Base-by-base conservation (phyloP, 2,329 filamentous ascomycete species). In the Camillea tinctor region DNA sequence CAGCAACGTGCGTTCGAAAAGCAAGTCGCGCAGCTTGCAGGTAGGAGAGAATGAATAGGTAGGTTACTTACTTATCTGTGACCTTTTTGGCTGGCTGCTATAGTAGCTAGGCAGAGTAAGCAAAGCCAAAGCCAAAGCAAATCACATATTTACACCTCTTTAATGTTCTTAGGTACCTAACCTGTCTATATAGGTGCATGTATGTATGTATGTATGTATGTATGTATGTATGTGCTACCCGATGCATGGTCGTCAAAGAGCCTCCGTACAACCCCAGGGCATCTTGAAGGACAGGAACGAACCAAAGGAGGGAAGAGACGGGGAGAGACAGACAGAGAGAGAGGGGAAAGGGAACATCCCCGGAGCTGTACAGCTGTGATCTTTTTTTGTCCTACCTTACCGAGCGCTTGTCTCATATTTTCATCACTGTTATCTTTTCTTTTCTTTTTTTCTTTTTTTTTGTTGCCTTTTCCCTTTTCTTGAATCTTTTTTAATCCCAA, bases 11-110 rank as follows among this genome's bases (percentile, higher is more conserved):
- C 63, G 61, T 63, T 60, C 61, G 26, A 44, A 58, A 65, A 61
- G 62, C 66, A 74, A 75, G 70, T 74, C 70, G 73, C 73, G 73
- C 76, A 76, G 70, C 73, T 30, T 76, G 74, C 73, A 75, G 62
- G 62, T 68, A 64, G 60, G 50, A 72, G 59, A 44, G 36, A 60
- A 30, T 30, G 26, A 11, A 30, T 30, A 26, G 24, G 24, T 26
- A 30, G 36, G 63, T 58, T 52, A 58, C 64, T 57, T 56, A 62
- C 61, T 54, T 55, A n/a, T n/a, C n/a, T n/a, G n/a, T n/a, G n/a
- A n/a, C n/a, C n/a, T n/a, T n/a, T n/a, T n/a, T n/a, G n/a, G n/a
- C n/a, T n/a, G 59, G 61, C 53, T 52, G 44, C 55, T 26, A 56
- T 58, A 48, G 57, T 49, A 21, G 57, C 30, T 49, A 20, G 50